phyloP scores from a whole-genome alignment of 2,329 filamentous ascomycete species.

The Cercospora berteroae region DNA sequence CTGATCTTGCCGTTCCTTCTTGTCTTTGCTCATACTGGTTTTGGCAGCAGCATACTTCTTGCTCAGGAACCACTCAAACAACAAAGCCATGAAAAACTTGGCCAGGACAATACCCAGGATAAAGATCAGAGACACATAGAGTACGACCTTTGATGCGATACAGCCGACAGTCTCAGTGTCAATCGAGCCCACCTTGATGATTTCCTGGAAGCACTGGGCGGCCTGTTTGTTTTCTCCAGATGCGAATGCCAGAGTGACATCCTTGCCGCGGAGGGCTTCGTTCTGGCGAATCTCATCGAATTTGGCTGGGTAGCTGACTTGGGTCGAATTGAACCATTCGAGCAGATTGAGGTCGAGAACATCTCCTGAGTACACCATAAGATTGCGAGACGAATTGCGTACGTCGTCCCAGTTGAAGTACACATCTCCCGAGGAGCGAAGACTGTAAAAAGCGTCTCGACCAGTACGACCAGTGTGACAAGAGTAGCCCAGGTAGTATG shows the following conservation, averaged over 20 bases:
- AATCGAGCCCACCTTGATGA: conserved; percentile 91
- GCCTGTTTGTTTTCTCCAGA: conserved; percentile 73
- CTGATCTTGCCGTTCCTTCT: conserved; percentile 81
- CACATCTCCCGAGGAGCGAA: conserved; percentile 74
- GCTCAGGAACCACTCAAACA: conserved; percentile 96
- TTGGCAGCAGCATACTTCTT: conserved; percentile 79
- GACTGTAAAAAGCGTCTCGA: conserved; percentile 71
- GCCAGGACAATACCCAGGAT: conserved; percentile 84
- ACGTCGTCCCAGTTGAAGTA: conserved; percentile 97
- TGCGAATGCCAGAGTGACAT: conserved; percentile 87
- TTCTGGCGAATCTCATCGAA: conserved; percentile 79
- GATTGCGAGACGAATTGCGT: conserved; percentile 80
- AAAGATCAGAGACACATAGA: conserved; percentile 88
- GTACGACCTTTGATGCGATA: conserved; percentile 93
- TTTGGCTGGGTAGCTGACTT: conserved; percentile 71
- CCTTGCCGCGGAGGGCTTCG: conserved; percentile 71
- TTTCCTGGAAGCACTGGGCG: conserved; percentile 84
- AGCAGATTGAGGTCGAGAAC: conserved; percentile 88
- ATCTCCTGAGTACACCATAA: conserved; percentile 90
- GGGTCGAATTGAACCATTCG: conserved; percentile 80
- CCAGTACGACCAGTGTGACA: conserved; percentile 76
- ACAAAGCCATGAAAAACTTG: conserved; percentile 82
- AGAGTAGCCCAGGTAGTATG: conserved; percentile 78
- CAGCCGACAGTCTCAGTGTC: conserved; percentile 96
- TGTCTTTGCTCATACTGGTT: conserved; percentile 77